Evolutionary conservation across 371 early-diverging fungal species (phyloP).

Genomic region (Mucor plumbeus): DNA sequence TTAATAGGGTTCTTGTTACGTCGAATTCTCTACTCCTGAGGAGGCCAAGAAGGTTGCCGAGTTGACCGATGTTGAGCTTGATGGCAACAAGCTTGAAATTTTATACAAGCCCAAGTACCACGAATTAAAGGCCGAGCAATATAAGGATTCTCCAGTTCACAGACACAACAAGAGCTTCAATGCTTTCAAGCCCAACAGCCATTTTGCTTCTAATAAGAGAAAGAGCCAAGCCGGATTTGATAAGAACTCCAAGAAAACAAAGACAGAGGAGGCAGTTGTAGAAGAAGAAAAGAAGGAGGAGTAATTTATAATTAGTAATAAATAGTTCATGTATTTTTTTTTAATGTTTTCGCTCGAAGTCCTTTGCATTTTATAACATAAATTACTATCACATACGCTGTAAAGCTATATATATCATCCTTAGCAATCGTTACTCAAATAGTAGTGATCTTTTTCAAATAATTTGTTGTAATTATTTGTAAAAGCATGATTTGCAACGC

Average conservation of each 20-base stretch:
- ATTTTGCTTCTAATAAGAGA: conserved; percentile 24
- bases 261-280: neutral
- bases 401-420: no score
- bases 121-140: conserved; percentile 32
- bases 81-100: conserved; percentile 58
- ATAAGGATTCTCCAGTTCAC: conserved; percentile 23
- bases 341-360: neutral
- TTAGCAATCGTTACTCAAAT: no score
- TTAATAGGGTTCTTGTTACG: conserved; percentile 61
- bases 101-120: conserved; percentile 33
- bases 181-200: conserved; percentile 22
- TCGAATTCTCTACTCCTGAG: conserved; percentile 62
- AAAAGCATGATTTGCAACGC: no score
- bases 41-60: conserved; percentile 59
- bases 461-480: no score
- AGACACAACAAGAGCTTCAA: conserved; percentile 22
- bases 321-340: neutral
- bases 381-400: neutral
- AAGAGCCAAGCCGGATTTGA: conserved; percentile 11
- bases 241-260: conserved; percentile 1
- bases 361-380: neutral
- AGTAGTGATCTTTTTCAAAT: no score
- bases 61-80: conserved; percentile 49
- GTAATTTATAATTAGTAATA: neutral
- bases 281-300: conserved; percentile 3